phyloP scores from a whole-genome alignment of 2,329 filamentous ascomycete genomes.

The Verruconis gallopava region DNA sequence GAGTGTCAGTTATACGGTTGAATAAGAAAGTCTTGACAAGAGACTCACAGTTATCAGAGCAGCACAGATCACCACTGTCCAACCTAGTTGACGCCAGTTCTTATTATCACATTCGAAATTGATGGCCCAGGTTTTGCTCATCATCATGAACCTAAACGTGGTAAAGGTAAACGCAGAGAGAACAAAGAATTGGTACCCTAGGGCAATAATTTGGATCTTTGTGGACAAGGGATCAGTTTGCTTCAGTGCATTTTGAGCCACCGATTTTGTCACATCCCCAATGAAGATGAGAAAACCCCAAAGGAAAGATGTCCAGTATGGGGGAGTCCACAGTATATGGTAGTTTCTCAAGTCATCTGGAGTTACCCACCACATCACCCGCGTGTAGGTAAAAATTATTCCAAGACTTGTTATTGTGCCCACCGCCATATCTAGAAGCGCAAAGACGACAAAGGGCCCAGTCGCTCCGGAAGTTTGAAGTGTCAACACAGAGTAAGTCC shows the following conservation, averaged over 20 bases:
- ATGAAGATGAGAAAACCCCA: slow-evolving; percentile 6
- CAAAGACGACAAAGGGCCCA: slow-evolving; percentile 3
- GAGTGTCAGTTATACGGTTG: not conserved
- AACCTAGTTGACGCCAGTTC: slow-evolving; percentile 4
- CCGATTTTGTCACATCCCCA: slow-evolving; percentile 3
- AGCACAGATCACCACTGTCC: not conserved
- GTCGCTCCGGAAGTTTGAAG: slow-evolving; percentile 6
- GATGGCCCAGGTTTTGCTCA: slow-evolving; percentile 6
- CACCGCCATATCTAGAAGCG: not conserved
- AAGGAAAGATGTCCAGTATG: slow-evolving; percentile 1
- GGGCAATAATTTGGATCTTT: not conserved
- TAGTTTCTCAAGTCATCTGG: slow-evolving; percentile 6
- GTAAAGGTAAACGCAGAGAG: not conserved
- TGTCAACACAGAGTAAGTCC: slow-evolving; percentile 3
- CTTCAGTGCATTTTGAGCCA: slow-evolving; percentile 4
- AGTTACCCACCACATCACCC: slow-evolving; percentile 9
- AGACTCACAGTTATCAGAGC: slow-evolving; percentile 4
- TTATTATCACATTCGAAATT: slow-evolving; percentile 5
- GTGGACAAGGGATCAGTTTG: slow-evolving; percentile 1
- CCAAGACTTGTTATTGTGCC: not conserved
- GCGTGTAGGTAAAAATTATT: slow-evolving; percentile 8
- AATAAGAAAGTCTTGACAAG: not conserved
- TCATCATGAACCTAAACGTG: slow-evolving; percentile 8
- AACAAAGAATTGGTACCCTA: slow-evolving; percentile 2
- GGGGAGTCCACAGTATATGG: slow-evolving; percentile 1